Conservation (phyloP, 208 protist species). For the Trypanosoma vivax region DNA sequence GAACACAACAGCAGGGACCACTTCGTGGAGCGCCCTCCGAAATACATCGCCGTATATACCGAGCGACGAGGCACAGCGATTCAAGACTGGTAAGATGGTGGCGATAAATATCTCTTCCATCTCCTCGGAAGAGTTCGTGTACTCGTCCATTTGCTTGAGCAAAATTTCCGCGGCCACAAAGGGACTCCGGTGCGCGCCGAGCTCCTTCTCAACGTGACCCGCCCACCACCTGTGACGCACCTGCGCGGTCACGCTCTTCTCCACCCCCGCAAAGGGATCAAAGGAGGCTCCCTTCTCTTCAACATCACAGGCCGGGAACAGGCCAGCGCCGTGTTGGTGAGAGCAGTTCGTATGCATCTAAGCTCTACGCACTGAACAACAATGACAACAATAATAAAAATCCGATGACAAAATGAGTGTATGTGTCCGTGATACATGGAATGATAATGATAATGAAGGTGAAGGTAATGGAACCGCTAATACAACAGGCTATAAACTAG, state of each 20-base stretch:
- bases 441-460: too few species aligned
- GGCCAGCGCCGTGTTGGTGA: too few species aligned
- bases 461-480: too few species aligned
- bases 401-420: too few species aligned
- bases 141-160: conserved; percentile 49
- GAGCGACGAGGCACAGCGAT: conserved; percentile 47
- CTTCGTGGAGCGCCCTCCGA: conserved; percentile 59
- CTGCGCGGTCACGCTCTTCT: conserved; percentile 34
- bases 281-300: conserved; percentile 43
- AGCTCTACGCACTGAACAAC: too few species aligned
- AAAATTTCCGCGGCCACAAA: conserved; percentile 82
- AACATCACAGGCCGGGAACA: too few species aligned
- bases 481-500: too few species aligned
- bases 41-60: conserved; percentile 41
- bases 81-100: conserved; percentile 61
- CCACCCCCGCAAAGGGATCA: conserved; percentile 59
- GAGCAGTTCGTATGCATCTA: too few species aligned
- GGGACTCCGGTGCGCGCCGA: conserved; percentile 60
- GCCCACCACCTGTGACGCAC: conserved; percentile 54
- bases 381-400: too few species aligned
- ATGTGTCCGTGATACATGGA: too few species aligned
- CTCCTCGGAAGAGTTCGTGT: conserved; percentile 23
- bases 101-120: conserved; percentile 51
- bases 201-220: conserved; percentile 44
- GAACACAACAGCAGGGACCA: conserved; percentile 71